phyloP scores from a whole-genome alignment of 805 yeast genomes.

The Zygosaccharomyces bailii region DNA sequence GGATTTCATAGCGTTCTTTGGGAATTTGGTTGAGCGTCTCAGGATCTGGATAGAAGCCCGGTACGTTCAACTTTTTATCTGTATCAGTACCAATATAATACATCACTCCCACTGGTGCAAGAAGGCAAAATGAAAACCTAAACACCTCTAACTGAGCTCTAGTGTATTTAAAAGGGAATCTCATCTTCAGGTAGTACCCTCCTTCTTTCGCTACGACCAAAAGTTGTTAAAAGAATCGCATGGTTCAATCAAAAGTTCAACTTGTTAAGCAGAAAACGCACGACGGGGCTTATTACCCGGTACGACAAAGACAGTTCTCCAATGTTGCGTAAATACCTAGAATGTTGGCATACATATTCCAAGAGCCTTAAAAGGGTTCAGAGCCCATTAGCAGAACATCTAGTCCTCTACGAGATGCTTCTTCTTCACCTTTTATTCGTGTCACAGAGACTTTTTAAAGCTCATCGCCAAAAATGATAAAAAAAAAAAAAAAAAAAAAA shows the following conservation, averaged over 20 bases:
- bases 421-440: too few species aligned
- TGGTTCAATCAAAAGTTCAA: not conserved
- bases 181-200: conserved; percentile 3
- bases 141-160: conserved; percentile 54
- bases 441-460: conserved; percentile 5
- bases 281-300: conserved; percentile 2
- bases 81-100: conserved; percentile 89
- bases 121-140: conserved; percentile 73
- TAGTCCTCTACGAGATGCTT: not conserved
- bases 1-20: conserved; percentile 86
- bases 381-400: not conserved
- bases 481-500: not conserved
- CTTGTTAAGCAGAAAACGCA: not conserved
- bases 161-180: conserved; percentile 36
- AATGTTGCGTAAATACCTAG: not conserved
- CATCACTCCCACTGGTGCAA: conserved; percentile 90
- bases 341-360: not conserved
- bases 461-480: not conserved
- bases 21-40: conserved; percentile 87
- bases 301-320: not conserved
- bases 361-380: not conserved
- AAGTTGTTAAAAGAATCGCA: not conserved
- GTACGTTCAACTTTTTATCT: conserved; percentile 81
- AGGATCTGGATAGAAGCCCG: conserved; percentile 98
- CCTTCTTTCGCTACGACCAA: not conserved